Conservation (phyloP, 73 alveolate genomes). For the Durusdinium trenchii region DNA sequence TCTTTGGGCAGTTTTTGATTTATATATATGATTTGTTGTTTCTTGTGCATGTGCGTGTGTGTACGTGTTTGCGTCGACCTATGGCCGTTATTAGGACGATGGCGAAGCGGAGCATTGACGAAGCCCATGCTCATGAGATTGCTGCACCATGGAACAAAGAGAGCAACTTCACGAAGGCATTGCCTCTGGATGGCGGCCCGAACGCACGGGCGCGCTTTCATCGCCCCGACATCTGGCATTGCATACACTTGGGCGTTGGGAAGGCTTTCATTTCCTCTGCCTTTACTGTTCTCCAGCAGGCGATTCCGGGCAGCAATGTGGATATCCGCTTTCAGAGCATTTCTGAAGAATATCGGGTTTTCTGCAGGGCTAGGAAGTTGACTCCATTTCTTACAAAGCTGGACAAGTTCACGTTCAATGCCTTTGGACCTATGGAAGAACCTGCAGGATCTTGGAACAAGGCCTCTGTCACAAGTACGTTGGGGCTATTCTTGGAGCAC, state of each 20-base stretch:
- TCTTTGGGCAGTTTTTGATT: neutral
- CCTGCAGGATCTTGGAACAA: slow-evolving; percentile 4
- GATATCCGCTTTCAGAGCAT: neutral
- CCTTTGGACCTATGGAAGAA: slow-evolving; percentile 3
- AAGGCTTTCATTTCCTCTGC: neutral
- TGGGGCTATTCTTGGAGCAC: slow-evolving; percentile 2
- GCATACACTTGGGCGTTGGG: neutral
- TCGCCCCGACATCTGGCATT: slow-evolving; percentile 31
- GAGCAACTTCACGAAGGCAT: neutral
- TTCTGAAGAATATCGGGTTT: neutral
- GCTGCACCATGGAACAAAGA: neutral
- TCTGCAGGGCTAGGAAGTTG: neutral
- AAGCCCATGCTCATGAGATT: neutral
- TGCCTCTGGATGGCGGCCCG: neutral
- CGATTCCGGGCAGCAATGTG: neutral
- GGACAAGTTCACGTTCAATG: neutral
- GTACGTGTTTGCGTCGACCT: neutral
- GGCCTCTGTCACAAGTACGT: neutral
- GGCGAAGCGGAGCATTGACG: neutral
- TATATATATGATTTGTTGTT: neutral
- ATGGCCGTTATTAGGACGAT: neutral
- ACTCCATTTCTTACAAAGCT: neutral
- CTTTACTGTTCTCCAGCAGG: neutral
- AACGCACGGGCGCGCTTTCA: neutral
- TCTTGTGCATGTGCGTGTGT: neutral